phyloP scores from a whole-genome alignment of 768 basidiomycete genomes.

The Clathrus columnatus region DNA sequence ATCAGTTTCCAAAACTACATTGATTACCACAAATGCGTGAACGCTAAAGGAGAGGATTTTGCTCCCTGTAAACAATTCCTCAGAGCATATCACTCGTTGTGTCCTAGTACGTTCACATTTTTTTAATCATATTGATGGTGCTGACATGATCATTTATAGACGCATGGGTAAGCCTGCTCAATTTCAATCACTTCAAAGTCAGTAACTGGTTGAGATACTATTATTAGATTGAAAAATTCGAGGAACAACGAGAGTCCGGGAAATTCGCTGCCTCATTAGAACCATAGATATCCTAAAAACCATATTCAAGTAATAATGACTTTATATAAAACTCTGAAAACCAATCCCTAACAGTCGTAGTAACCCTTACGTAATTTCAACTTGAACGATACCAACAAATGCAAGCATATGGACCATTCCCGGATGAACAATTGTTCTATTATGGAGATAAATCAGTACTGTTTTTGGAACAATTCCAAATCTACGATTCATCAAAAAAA shows the following conservation, averaged over 20 bases:
- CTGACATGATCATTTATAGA: constrained; percentile 37
- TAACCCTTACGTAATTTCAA: too few species aligned
- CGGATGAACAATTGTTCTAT: constrained; percentile 8
- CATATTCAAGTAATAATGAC: too few species aligned
- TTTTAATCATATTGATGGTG: constrained; percentile 5
- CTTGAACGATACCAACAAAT: too few species aligned
- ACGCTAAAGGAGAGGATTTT: constrained; percentile 96
- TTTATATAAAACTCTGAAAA: too few species aligned
- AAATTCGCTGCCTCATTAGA: constrained; percentile 91
- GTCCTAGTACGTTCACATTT: constrained; percentile 71
- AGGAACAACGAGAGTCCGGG: constrained; percentile 89
- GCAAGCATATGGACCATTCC: constrained; percentile 6
- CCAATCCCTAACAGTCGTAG: too few species aligned
- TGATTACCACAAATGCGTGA: constrained; percentile 96
- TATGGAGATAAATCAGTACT: neutral
- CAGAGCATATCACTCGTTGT: constrained; percentile 90
- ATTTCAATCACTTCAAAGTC: neutral
- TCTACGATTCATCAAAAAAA: neutral
- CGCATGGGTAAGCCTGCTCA: constrained; percentile 71
- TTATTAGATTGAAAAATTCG: constrained; percentile 72
- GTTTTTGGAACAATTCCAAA: neutral
- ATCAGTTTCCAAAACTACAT: constrained; percentile 89
- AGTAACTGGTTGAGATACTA: constrained; percentile 10
- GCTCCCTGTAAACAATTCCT: constrained; percentile 99
- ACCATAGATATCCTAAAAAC: too few species aligned